Evolutionary conservation across 2,329 filamentous ascomycete species (phyloP), one percentile per base, ranked within the genome.

Genomic region (Epichloe baconii): DNA sequence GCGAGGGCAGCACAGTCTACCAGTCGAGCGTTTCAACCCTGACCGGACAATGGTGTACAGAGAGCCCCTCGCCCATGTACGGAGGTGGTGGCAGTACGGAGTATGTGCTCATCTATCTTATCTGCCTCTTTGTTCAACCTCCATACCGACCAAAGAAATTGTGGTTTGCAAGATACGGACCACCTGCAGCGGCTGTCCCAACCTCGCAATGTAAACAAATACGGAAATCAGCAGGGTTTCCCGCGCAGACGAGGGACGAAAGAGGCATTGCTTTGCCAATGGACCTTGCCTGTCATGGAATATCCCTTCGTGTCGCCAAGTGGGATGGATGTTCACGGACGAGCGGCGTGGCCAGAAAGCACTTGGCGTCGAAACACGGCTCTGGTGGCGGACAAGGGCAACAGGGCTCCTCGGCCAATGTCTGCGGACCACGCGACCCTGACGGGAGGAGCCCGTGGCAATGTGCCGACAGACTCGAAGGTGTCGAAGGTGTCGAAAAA

Each of bases 391-490:
- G 19, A 51, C 42, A 26, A 23, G 53, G 42, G 34, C 42, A 41
- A 21, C 49, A 46, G 36, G 43, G 11, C 15, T 35, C 38, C 46
- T 49, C 54, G 59, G 55, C 65, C 65, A 68, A 66, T 66, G 57
- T 59, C 58, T 54, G 52, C 56, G 57, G 60, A 58, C 57, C 62
- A 65, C 63, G 58, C 57, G 59, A 61, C 60, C 59, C 57, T 47
- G 52, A 36, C 55, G 53, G 47, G 52, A 49, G 51, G 49, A 56
- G 53, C 59, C 56, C 59, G 64, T 59, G 61, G 64, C 62, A 62
- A 50, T 34, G 35, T 35, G 15, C 19, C 31, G 19, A 15, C 38
- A 43, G 44, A 38, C 52, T 31, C 2, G 23, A 26, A 7, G 23
- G 23, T 7, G 23, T 26, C 23, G 23, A 7, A 23, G 23, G 23